Conservation (phyloP, 805 yeast genomes). For the Spathaspora girioi region DNA sequence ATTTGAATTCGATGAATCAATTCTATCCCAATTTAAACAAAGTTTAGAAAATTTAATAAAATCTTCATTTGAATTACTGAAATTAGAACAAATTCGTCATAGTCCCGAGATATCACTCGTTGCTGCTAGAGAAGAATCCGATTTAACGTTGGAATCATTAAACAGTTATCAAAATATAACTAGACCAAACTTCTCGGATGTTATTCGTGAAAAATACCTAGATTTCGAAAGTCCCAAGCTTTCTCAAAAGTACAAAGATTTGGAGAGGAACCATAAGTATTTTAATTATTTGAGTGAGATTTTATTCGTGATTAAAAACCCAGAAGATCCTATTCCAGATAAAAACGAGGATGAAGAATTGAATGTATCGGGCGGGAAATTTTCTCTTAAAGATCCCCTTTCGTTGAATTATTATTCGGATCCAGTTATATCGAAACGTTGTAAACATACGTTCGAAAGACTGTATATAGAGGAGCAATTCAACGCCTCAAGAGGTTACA, state of each 20-base stretch:
- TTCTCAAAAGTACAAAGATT: constrained; percentile 5
- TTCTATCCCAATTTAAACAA: constrained; percentile 6
- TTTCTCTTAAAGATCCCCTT: constrained; percentile 68
- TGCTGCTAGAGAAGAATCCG: constrained; percentile 15
- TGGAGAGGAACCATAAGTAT: constrained; percentile 7
- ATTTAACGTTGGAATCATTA: constrained; percentile 18
- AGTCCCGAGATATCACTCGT: not conserved
- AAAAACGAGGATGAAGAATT: constrained; percentile 55
- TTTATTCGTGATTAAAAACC: constrained; percentile 50
- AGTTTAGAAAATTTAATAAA: constrained; percentile 13
- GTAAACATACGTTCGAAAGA: constrained; percentile 63
- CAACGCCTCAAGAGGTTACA: constrained; percentile 12
- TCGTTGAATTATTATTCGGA: constrained; percentile 47
- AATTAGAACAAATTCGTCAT: constrained; percentile 6
- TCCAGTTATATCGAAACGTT: constrained; percentile 54
- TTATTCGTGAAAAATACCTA: constrained; percentile 8
- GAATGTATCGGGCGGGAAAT: constrained; percentile 64
- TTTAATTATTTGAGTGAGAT: constrained; percentile 36
- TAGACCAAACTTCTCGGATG: constrained; percentile 15
- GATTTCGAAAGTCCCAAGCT: constrained; percentile 4
- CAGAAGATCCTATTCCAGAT: constrained; percentile 60
- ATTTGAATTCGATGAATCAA: constrained; percentile 6
- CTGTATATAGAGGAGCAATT: constrained; percentile 30
- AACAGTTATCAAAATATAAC: constrained; percentile 12
- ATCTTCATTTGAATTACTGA: constrained; percentile 9